Evolutionary conservation across 179 eudicot genomes (phyloP), one percentile per base, ranked within the genome.

Genomic region (Spinacia oleracea): DNA sequence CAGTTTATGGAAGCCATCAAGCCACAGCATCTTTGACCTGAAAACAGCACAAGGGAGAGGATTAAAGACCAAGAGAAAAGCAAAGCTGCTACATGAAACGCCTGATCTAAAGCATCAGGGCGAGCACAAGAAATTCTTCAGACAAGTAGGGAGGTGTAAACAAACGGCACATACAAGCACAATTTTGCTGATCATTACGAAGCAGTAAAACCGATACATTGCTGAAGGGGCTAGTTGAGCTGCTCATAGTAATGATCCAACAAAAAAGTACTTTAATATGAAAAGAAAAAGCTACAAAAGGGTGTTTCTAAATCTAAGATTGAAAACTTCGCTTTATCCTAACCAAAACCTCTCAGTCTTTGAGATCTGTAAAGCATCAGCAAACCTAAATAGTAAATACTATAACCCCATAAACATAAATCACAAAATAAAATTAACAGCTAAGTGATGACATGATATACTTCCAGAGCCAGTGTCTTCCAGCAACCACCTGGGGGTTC

Each of bases 1-100:
- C 31, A 95, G 85, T 73, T 89, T 91, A 63, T 82, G 79, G 80
- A 95, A 95, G 58, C 98, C 98, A 82, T 95, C 98, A 16, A 95
- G 91, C 98, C 98, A 95, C 21, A 95, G 81, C 84, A 77, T 83
- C 79, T 95, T 95, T 4, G 98, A 95, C 98, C 97, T 92, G 80
- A 65, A 35, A 46, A 72, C 9, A 63, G 21, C 18, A 58, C 1
- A 9, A 5, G 25, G 25, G 60, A 29, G 31, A 42, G 31, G 10
- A 42, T 46, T 34, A 32, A 32, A 53, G 4, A 59, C 48, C 64
- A 62, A 8, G n/a, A 65, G 29, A 21, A 32, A 40, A 8, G 10
- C 18, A 50, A 23, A 53, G 53, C 50, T 18, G 51, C 3, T 46
- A 40, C 9, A 14, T 65, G 20, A 38, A 55, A 20, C 46, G 34